Base-by-base conservation (phyloP, 768 basidiomycete species). In the Pholiota microspora region DNA sequence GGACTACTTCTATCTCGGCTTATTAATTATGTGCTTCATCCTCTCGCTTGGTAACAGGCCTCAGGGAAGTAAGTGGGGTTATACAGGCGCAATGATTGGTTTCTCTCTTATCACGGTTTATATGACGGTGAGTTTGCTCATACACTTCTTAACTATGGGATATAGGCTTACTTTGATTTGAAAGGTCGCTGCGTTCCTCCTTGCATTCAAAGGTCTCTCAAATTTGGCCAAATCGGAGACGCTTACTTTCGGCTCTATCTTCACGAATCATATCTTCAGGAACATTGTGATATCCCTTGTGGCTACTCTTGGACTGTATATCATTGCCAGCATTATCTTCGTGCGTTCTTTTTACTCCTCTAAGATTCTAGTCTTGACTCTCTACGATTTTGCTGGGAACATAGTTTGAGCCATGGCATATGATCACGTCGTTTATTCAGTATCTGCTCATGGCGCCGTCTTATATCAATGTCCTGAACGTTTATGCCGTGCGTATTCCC, bases 331-430 rank as follows among this genome's bases (percentile, higher is more conserved):
- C 3, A 60, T 98, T 8, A 79, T 95, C 45, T 94, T 94, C 72
- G 91, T 94, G 28, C 57, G n/a, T 29, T 34, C 28, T 32, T 57
- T 40, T 21, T 34, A 8, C 31, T 25, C 36, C 12, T 34, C 5
- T 12, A 9, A 23, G 40, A 42, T 23, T 5, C 40, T 23, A 16
- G 6, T 31, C 40, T 49, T n/a, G 29, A 18, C 27, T 10, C 6
- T n/a, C 16, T 45, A 49, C 53, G 28, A 47, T 8, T 45, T 10
- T 45, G 15, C 7, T 46, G 12, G 13, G n/a, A 23, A n/a, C 42
- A 24, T 55, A 96, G 86, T 86, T 97, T 62, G 94, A 98, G 61
- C 96, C 96, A 2, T 97, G 94, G 93, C 97, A 99, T 68, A 91
- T 99, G 93, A 78, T 99, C 64, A 98, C 97, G 0, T 92, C 89